Conservation (phyloP, 495 filamentous ascomycete genomes). For the Penicillium parvum region DNA sequence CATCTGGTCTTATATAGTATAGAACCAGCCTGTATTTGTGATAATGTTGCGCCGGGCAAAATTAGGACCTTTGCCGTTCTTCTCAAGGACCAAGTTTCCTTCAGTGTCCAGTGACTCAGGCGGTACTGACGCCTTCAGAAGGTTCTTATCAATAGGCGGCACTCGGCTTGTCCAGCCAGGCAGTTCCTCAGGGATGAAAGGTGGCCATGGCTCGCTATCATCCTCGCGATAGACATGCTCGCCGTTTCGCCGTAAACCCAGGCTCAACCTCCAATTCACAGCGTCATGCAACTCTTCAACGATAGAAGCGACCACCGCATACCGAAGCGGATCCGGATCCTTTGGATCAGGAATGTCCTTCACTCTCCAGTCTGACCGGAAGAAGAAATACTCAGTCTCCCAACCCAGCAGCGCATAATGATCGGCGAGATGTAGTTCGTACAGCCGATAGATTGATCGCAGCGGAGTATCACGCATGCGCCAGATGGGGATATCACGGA, state of each 20-base stretch:
- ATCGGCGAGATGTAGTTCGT: slow-evolving; percentile 28
- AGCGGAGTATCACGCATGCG: slow-evolving; percentile 34
- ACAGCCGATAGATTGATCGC: slow-evolving; percentile 37
- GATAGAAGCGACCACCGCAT: slow-evolving; percentile 36
- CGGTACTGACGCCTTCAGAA: slow-evolving; percentile 17
- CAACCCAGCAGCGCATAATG: slow-evolving; percentile 21
- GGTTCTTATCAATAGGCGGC: slow-evolving; percentile 17
- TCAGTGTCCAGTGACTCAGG: slow-evolving; percentile 8
- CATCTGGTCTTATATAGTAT: slow-evolving; percentile 20
- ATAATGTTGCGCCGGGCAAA: slow-evolving; percentile 32
- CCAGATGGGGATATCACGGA: slow-evolving; percentile 32
- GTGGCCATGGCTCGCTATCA: slow-evolving; percentile 18
- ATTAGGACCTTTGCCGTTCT: slow-evolving; percentile 14
- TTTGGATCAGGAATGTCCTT: slow-evolving; percentile 30
- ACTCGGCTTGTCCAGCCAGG: slow-evolving; percentile 23
- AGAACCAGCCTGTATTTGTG: slow-evolving; percentile 29
- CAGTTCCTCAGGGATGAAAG: slow-evolving; percentile 18
- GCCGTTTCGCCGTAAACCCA: slow-evolving; percentile 30
- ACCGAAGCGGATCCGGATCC: slow-evolving; percentile 33
- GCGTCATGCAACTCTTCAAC: slow-evolving; percentile 34
- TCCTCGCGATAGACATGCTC: slow-evolving; percentile 25
- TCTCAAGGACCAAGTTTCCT: slow-evolving; percentile 26
- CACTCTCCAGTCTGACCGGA: slow-evolving; percentile 23
- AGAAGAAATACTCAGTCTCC: slow-evolving; percentile 40
- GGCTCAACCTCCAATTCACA: slow-evolving; percentile 36